Base-by-base conservation (phyloP, 164 flowering plant genomes). In the Sextonia rubra region DNA sequence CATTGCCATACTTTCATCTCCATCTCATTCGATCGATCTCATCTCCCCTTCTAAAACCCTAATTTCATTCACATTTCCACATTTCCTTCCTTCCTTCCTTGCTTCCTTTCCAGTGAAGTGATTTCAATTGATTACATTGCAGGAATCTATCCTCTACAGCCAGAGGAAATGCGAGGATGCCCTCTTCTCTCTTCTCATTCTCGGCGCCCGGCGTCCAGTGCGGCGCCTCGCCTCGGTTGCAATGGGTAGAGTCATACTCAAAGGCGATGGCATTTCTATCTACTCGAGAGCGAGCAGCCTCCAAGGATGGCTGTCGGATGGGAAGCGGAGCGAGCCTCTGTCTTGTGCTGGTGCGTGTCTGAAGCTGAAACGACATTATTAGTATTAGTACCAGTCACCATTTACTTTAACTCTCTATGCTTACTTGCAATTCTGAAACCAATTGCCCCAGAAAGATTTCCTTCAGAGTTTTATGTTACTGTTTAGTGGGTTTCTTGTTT, bases 81-180 rank as follows among this genome's bases (percentile, higher is more conserved):
- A 61, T 20, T 61, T 61, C 8, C 22, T 24, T 22, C 64, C 24
- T 24, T 61, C 15, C 0, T 0, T 61, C 22, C 22, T 24, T 22
- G 25, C 8, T 7, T 12, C 58, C 12, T 47, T 7, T 47, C 12
- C 49, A 47, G 11, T 47, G 6, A 47, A 47, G 12, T 47, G n/a
- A n/a, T n/a, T n/a, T n/a, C n/a, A n/a, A 37, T 37, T 37, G 9
- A 37, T 29, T 62, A 12, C 49, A 63, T 75, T 83, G 69, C 81
- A 95, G 99, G 99, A 93, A 25, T 86, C 97, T 30, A 84, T 95
- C 71, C 75, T 90, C 60, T 73, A 86, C 66, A 90, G 97, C 87
- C 99, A 95, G 82, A 88, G 99, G 70, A 95, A 91, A 86, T 93
- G 99, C 72, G 99, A 95, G 81, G 97, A 95, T 73, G 91, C 98